Conservation (phyloP, 108 stramenopile species). For the Licmophora abbreviata region DNA sequence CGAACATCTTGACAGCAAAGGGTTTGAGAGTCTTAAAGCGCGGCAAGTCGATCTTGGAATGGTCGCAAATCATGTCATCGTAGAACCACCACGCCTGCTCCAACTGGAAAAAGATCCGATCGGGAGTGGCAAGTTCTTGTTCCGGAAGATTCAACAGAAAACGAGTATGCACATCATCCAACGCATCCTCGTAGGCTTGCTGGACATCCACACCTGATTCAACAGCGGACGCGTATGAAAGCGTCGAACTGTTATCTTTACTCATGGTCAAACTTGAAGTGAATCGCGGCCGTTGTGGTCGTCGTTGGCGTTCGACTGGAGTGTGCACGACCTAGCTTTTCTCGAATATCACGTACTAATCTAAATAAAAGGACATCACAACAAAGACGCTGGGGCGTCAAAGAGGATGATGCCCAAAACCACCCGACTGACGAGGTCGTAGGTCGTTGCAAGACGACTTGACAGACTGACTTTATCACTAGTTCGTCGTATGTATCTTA, state of each 20-base stretch:
- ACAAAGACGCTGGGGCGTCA: no score
- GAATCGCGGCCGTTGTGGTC: no score
- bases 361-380: no score
- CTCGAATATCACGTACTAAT: no score
- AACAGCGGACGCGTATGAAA: not conserved
- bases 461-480: no score
- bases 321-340: no score
- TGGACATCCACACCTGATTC: slow-evolving; percentile 4
- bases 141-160: slow-evolving; percentile 79
- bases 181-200: slow-evolving; percentile 48
- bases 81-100: slow-evolving; percentile 94
- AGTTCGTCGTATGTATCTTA: no score
- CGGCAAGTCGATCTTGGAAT: slow-evolving; percentile 24
- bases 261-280: no score
- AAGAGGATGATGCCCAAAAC: no score
- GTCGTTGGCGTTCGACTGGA: no score
- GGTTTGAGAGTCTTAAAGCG: slow-evolving; percentile 59
- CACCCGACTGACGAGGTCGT: no score
- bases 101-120: slow-evolving; percentile 85
- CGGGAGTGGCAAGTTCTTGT: slow-evolving; percentile 59
- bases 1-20: slow-evolving; percentile 63
- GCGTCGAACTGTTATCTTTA: not conserved
- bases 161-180: slow-evolving; percentile 86
- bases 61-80: slow-evolving; percentile 77
- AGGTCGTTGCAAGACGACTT: no score